Conservation (phyloP, 2,329 filamentous ascomycete species). For the Daldinia eschscholtzii region DNA sequence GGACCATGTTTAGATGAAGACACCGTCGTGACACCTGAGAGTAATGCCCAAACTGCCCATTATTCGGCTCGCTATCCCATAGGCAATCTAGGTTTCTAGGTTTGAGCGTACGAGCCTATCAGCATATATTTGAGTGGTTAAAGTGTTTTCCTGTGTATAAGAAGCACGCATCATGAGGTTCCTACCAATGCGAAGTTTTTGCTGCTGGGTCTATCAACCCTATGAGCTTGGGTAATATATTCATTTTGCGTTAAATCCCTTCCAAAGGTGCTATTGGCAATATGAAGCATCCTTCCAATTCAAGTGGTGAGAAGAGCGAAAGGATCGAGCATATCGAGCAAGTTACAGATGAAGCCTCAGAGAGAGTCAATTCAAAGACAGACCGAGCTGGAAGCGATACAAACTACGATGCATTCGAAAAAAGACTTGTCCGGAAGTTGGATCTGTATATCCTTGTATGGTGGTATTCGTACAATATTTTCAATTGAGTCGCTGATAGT, state of each 20-base stretch:
- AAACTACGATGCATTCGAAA: conserved; percentile 54
- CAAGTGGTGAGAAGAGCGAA: background rate
- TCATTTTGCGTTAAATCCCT: background rate
- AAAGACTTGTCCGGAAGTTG: conserved; percentile 54
- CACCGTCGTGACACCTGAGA: background rate
- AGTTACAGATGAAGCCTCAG: conserved; percentile 5
- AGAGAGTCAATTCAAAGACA: conserved; percentile 29
- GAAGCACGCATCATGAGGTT: background rate
- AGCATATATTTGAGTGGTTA: background rate
- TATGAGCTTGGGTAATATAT: background rate
- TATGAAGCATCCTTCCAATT: conserved; percentile 3
- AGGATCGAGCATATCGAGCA: conserved; percentile 17
- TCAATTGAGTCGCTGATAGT: background rate
- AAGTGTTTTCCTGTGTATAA: background rate
- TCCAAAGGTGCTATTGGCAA: background rate
- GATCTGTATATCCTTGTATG: conserved; percentile 53
- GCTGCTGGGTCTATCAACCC: background rate
- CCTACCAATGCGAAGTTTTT: no score
- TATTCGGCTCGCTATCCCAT: background rate
- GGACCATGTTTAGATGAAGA: background rate
- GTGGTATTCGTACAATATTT: background rate
- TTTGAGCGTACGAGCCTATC: background rate
- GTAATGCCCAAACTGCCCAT: background rate
- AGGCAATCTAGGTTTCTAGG: background rate
- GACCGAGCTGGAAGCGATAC: conserved; percentile 53